These are phyloP conservation scores for Lactarius pseudohatsudake DNA, from an alignment of 768 basidiomycete genomes.

Conservation along the genomic window DNA sequence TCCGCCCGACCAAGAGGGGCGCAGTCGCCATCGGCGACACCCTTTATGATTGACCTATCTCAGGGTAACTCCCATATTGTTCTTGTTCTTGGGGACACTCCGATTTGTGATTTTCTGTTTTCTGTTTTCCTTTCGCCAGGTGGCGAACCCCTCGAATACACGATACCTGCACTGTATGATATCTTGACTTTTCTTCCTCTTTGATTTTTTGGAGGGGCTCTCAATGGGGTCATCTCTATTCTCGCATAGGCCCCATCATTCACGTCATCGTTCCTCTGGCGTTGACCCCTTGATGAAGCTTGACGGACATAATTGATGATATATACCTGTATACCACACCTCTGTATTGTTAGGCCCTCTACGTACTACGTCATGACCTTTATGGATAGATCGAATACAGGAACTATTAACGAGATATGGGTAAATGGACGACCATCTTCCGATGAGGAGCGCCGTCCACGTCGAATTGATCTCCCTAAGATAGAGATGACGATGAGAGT, in stretches of 20 bases:
- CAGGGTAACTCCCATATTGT: not conserved
- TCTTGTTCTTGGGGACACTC: conserved; percentile 13
- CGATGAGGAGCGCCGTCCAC: conserved; percentile 87
- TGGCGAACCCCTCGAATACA: conserved; percentile 21
- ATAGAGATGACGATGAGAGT: conserved; percentile 9
- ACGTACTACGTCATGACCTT: conserved; percentile 36
- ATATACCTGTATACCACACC: conserved; percentile 37
- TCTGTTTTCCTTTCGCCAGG: conserved; percentile 18
- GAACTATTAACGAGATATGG: conserved; percentile 39
- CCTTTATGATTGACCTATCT: conserved; percentile 22
- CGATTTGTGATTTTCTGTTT: conserved; percentile 10
- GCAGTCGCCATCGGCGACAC: conserved; percentile 57
- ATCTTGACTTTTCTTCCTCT: conserved; percentile 8
- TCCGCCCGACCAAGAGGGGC: conserved; percentile 53
- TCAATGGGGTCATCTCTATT: conserved; percentile 1
- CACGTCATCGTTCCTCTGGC: conserved; percentile 3
- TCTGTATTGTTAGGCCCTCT: conserved; percentile 44
- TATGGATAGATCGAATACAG: conserved; percentile 37
- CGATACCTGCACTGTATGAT: conserved; percentile 24
- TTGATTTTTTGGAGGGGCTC: conserved; percentile 2
- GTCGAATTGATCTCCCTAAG: conserved; percentile 70
- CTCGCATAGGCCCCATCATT: not conserved
- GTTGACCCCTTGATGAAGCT: conserved; percentile 11
- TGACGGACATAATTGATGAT: conserved; percentile 23
- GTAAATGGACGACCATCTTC: conserved; percentile 66